These are phyloP conservation scores for Fragaria vesca DNA, from an alignment of 306 rosid genomes.

Conservation along the genomic window DNA sequence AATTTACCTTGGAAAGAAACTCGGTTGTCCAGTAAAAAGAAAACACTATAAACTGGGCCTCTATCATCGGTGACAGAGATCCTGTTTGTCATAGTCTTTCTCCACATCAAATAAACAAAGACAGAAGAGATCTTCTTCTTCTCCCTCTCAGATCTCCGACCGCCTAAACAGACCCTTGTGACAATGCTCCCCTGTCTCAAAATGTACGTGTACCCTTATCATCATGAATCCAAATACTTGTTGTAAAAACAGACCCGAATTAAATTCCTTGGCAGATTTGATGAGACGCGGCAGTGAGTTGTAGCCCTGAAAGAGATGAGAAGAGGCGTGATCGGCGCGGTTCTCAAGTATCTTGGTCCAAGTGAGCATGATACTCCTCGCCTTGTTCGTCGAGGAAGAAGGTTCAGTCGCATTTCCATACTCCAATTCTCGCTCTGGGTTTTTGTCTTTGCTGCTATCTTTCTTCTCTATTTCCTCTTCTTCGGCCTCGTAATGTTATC, in stretches of 20 bases:
- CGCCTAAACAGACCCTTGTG: background rate
- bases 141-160: constrained; percentile 7
- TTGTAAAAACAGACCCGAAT: background rate
- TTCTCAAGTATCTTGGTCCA: constrained; percentile 6
- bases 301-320: constrained; percentile 32
- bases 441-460: constrained; percentile 42
- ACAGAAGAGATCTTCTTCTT: background rate
- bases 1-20: too few species aligned
- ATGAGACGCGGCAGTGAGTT: constrained; percentile 43
- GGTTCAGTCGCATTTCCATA: constrained; percentile 57
- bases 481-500: constrained; percentile 53
- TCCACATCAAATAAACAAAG: background rate
- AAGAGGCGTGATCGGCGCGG: constrained; percentile 38
- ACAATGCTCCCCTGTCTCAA: background rate
- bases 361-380: constrained; percentile 46
- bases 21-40: background rate
- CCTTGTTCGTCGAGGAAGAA: constrained; percentile 61
- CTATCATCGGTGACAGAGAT: background rate
- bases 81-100: background rate
- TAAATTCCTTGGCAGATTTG: background rate
- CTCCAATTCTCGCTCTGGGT: constrained; percentile 48
- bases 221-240: background rate
- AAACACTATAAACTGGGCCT: background rate
- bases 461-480: constrained; percentile 49
- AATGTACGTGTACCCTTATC: background rate